A percentile compares a stretch with the other conserved stretches of the same genome.
Conservation (phyloP, 148 eudicot genomes). For the Camellia lanceoleosa region DNA sequence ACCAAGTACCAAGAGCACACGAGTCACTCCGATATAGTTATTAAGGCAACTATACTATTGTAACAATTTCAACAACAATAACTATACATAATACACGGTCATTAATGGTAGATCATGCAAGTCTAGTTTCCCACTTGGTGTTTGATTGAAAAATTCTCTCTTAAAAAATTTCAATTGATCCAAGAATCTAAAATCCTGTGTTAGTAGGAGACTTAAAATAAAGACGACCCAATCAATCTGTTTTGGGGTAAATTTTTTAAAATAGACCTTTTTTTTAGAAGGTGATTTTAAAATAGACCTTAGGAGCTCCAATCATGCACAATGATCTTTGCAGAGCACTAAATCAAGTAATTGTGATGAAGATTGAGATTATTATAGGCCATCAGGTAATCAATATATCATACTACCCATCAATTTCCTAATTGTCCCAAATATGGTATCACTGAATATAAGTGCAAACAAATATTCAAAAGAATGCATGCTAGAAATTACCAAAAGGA, state of each 20-base stretch:
- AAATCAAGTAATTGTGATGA: not conserved
- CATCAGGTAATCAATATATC: not conserved
- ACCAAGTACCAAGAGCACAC: no score
- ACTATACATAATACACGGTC: no score
- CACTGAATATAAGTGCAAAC: not conserved
- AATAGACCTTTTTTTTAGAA: no score
- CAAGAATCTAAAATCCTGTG: not conserved
- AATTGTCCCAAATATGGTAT: not conserved
- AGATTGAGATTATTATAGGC: not conserved
- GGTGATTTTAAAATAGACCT: no score
- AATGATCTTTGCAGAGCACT: not conserved
- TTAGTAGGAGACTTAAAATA: no score
- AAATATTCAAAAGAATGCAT: not conserved
- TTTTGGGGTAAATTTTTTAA: no score
- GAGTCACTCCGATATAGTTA: not conserved
- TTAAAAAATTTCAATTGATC: not conserved
- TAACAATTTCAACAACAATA: not conserved
- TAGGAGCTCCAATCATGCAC: no score
- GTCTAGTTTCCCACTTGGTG: not conserved
- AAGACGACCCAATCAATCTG: no score
- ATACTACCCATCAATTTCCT: no score
- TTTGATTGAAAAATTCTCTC: not conserved
- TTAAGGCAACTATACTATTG: not conserved
- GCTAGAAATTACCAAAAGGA: not conserved
- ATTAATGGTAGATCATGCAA: no score